Percentiles rank a stretch among this genome's conserved stretches.
Evolutionary conservation across 208 protist genomes (phyloP).

Genomic region (Naegleria lovaniensis): DNA sequence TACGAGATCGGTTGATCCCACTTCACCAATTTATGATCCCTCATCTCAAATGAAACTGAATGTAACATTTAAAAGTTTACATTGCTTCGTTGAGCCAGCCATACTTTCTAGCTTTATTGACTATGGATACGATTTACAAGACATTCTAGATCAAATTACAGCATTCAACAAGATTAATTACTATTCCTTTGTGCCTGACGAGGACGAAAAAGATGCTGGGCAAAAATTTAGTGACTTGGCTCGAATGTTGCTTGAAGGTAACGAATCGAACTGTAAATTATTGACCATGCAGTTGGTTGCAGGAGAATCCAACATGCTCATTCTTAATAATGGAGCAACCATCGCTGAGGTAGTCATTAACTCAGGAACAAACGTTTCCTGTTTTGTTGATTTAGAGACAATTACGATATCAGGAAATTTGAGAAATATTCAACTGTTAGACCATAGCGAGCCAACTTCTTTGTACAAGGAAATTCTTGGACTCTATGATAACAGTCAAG

Average conservation of each 20-base stretch:
- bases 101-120: background rate
- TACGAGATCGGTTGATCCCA: background rate
- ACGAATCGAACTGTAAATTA: background rate
- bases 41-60: background rate
- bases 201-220: background rate
- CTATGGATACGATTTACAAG: constrained; percentile 14
- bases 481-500: background rate
- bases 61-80: background rate
- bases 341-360: background rate
- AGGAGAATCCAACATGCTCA: background rate
- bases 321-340: background rate
- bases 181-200: background rate
- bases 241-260: background rate
- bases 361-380: background rate
- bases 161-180: constrained; percentile 11
- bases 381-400: background rate
- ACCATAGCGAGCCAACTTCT: background rate
- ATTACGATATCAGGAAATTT: background rate
- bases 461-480: background rate
- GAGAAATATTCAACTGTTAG: background rate
- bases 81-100: background rate
- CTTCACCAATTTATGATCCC: background rate
- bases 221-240: background rate
- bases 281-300: background rate
- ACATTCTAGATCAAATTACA: background rate